Conservation (phyloP, 2,329 filamentous ascomycete genomes). For the Colletotrichum shisoi region DNA sequence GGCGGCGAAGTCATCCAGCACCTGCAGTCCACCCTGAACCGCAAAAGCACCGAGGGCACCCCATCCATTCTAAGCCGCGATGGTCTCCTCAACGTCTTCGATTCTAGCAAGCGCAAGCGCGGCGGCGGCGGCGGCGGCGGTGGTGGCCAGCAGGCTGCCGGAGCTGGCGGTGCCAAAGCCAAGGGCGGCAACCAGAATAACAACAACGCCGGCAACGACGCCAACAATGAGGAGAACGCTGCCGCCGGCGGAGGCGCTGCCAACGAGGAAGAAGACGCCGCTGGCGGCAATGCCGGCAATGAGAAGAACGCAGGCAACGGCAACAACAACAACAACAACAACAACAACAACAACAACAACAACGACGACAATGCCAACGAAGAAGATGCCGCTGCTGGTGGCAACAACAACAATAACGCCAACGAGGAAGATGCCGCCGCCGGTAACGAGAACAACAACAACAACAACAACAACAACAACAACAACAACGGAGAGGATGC, state of each 20-base stretch:
- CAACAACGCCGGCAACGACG: constrained; percentile 2
- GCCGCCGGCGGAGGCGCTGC: neutral
- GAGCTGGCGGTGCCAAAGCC: constrained; percentile 7
- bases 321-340: constrained; percentile 2
- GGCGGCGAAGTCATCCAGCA: constrained; percentile 15
- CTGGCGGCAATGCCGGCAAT: neutral
- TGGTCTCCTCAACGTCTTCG: constrained; percentile 37
- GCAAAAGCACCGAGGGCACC: constrained; percentile 1
- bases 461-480: constrained; percentile 8
- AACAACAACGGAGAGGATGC: neutral
- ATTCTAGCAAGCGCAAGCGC: constrained; percentile 23
- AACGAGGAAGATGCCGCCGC: neutral
- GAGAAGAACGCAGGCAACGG: neutral
- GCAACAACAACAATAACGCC: constrained; percentile 5
- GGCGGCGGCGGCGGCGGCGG: constrained; percentile 4
- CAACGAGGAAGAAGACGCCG: neutral
- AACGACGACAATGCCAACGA: neutral
- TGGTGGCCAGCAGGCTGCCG: constrained; percentile 15
- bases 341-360: neutral
- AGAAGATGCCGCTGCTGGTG: constrained; percentile 3
- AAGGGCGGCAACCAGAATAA: neutral
- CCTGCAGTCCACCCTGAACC: constrained; percentile 24
- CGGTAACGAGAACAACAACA: neutral
- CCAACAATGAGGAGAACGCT: neutral
- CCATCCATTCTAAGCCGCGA: neutral